Conservation (phyloP, 805 yeast genomes). For the Wickerhamomyces xylosicus region DNA sequence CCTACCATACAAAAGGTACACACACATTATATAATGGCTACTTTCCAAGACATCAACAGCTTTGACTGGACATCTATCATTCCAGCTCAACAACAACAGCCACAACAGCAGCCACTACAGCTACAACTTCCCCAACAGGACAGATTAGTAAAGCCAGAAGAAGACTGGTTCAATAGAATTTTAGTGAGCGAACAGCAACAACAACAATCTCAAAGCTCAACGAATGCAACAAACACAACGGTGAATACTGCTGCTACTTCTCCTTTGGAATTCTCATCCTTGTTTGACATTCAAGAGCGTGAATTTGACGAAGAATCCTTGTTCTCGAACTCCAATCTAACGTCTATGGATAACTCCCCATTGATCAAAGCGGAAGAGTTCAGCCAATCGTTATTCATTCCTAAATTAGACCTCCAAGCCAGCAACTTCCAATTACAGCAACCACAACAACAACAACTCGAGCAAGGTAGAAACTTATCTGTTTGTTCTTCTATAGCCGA, state of each 20-base stretch:
- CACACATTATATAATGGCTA: constrained; percentile 10
- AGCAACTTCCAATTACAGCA: background rate
- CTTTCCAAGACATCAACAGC: constrained; percentile 12
- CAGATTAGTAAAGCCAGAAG: constrained; percentile 7
- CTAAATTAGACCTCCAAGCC: constrained; percentile 5
- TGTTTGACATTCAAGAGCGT: constrained; percentile 13
- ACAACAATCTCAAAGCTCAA: background rate
- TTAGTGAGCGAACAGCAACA: constrained; percentile 6
- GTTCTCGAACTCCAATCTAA: constrained; percentile 16
- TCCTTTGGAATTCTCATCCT: constrained; percentile 19
- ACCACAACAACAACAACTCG: background rate
- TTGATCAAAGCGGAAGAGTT: constrained; percentile 19
- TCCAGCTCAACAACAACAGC: constrained; percentile 7
- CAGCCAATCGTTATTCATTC: constrained; percentile 3
- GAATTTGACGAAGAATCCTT: constrained; percentile 7
- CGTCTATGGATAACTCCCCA: constrained; percentile 21
- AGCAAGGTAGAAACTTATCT: background rate
- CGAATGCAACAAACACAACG: constrained; percentile 2
- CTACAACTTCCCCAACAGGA: constrained; percentile 5
- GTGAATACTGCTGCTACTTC: constrained; percentile 12
- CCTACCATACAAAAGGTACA: background rate
- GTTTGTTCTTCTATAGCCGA: background rate
- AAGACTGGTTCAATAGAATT: constrained; percentile 17
- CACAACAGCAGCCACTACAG: constrained; percentile 5
- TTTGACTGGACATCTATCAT: constrained; percentile 19